These are phyloP conservation scores for Roridomyces roridus DNA, from an alignment of 768 basidiomycete species.

Conservation along the genomic window DNA sequence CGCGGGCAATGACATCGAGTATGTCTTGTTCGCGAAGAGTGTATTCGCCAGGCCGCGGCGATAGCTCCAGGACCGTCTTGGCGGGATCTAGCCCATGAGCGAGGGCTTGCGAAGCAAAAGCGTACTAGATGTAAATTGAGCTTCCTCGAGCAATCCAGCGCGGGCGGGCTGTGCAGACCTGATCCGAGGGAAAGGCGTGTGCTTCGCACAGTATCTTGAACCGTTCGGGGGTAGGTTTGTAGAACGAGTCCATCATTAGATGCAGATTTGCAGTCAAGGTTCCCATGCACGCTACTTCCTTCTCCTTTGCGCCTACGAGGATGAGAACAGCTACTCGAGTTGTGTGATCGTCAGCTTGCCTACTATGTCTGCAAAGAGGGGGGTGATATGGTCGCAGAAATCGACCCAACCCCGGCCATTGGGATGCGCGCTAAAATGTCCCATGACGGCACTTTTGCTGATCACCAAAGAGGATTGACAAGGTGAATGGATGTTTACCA, in stretches of 20 bases:
- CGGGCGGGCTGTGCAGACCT: constrained; percentile 55
- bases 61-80: constrained; percentile 77
- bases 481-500: constrained; percentile 47
- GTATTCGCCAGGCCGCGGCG: constrained; percentile 84
- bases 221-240: constrained; percentile 82
- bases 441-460: constrained; percentile 73
- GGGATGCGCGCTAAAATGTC: constrained; percentile 88
- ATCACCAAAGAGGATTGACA: constrained; percentile 22
- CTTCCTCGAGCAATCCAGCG: constrained; percentile 3
- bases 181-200: constrained; percentile 95
- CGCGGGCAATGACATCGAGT: constrained; percentile 69
- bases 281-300: constrained; percentile 95
- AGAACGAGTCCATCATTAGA: constrained; percentile 93
- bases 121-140: constrained; percentile 67
- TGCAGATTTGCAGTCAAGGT: constrained; percentile 96
- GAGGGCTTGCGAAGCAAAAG: constrained; percentile 89
- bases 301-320: constrained; percentile 75
- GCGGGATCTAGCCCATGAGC: constrained; percentile 80
- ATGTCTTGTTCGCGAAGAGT: constrained; percentile 91
- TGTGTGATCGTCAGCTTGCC: constrained; percentile 53
- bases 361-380: constrained; percentile 79
- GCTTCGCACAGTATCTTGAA: constrained; percentile 96
- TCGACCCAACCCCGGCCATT: constrained; percentile 82
- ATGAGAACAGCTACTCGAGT: constrained; percentile 24
- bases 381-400: constrained; percentile 74